These are phyloP conservation scores for Phytophthora foliorum DNA, from an alignment of 352 stramenopile genomes.

Conservation along the genomic window DNA sequence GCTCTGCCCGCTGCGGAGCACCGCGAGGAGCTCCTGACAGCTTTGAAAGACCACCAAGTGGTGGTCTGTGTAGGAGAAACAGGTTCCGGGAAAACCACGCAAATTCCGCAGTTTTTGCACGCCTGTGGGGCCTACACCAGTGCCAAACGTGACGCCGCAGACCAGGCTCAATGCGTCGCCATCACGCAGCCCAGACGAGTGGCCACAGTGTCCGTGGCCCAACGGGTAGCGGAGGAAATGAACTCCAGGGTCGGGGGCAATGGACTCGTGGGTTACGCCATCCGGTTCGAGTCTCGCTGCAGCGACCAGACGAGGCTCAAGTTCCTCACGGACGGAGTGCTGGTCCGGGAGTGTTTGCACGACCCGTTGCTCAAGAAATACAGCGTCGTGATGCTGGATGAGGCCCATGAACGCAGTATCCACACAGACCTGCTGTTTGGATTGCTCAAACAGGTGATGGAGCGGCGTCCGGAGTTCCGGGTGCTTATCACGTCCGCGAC, in stretches of 20 bases:
- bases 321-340: conserved; percentile 86
- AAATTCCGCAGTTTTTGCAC: conserved; percentile 83
- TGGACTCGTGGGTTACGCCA: conserved; percentile 94
- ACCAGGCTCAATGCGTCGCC: conserved; percentile 55
- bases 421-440: conserved; percentile 99
- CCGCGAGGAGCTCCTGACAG: conserved; percentile 65
- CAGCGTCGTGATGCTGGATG: conserved; percentile 94
- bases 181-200: conserved; percentile 96
- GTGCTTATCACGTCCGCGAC: conserved; percentile 96
- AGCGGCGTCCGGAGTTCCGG: conserved; percentile 82
- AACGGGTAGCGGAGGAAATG: conserved; percentile 98
- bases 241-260: conserved; percentile 53
- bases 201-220: conserved; percentile 97
- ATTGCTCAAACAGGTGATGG: conserved; percentile 86
- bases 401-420: conserved; percentile 98
- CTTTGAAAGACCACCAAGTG: conserved; percentile 60
- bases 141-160: conserved; percentile 21
- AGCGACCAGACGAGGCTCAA: conserved; percentile 76
- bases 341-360: conserved; percentile 82
- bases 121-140: conserved; percentile 46
- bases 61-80: conserved; percentile 94
- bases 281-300: conserved; percentile 97
- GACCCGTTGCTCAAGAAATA: conserved; percentile 88
- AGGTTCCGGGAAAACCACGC: conserved; percentile 96
- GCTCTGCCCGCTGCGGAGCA: conserved; percentile 50